Percentiles rank a stretch among this genome's conserved stretches.
Conservation (phyloP, 495 filamentous ascomycete species). For the Cetradonia linearis region DNA sequence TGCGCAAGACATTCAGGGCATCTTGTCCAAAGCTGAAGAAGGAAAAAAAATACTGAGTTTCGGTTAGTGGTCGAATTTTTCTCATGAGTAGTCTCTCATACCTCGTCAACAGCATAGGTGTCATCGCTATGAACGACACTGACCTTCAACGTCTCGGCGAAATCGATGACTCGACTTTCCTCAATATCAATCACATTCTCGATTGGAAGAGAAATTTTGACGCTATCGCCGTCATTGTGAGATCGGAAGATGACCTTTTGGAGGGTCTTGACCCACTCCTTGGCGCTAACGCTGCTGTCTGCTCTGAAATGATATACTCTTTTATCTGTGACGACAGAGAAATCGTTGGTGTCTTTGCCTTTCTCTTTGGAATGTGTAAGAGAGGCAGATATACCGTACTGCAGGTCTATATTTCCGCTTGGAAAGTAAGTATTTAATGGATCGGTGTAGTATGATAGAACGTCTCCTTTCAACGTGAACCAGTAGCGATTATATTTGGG, state of each 20-base stretch:
- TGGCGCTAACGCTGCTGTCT: constrained; percentile 78
- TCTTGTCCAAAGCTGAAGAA: constrained; percentile 86
- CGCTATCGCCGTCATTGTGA: constrained; percentile 92
- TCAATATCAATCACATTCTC: constrained; percentile 87
- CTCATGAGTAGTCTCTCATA: constrained; percentile 32
- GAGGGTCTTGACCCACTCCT: constrained; percentile 92
- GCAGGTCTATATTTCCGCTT: constrained; percentile 80
- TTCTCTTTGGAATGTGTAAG: constrained; percentile 54
- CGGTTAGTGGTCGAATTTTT: constrained; percentile 23
- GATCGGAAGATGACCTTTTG: constrained; percentile 93
- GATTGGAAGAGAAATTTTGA: constrained; percentile 88
- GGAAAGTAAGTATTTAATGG: constrained; percentile 85
- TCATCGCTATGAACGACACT: constrained; percentile 85
- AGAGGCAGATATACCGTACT: constrained; percentile 80
- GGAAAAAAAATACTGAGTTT: constrained; percentile 80
- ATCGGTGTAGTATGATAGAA: constrained; percentile 84
- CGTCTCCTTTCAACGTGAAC: constrained; percentile 92
- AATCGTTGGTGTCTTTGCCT: constrained; percentile 55
- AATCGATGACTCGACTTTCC: constrained; percentile 84
- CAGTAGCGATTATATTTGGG: constrained; percentile 88
- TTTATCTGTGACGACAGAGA: constrained; percentile 73
- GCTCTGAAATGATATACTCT: constrained; percentile 81
- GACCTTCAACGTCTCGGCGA: constrained; percentile 90
- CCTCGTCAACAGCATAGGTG: constrained; percentile 91
- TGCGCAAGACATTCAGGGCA: constrained; percentile 67